Percentiles rank a stretch among this genome's conserved stretches.
phyloP scores from a whole-genome alignment of 306 rosid species.

The Acacia confusa region DNA sequence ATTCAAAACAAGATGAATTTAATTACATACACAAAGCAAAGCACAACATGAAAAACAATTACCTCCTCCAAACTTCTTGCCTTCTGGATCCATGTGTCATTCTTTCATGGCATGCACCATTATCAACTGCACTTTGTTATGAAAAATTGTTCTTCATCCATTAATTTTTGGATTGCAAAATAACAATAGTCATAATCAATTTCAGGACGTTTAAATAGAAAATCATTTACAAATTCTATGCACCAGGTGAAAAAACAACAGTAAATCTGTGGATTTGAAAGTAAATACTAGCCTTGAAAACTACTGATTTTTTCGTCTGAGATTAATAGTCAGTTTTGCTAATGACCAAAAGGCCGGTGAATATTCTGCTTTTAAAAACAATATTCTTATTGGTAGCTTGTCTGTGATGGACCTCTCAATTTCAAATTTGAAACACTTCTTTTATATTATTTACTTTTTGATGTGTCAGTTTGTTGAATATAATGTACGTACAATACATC shows the following conservation, averaged over 20 bases:
- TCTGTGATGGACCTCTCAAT: not conserved
- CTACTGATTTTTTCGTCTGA: slow-evolving; percentile 9
- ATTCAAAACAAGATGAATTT: not conserved
- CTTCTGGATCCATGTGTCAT: slow-evolving; percentile 77
- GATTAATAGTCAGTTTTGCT: not conserved
- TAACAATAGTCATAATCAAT: slow-evolving; percentile 18
- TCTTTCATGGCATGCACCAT: slow-evolving; percentile 41
- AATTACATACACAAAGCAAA: not conserved
- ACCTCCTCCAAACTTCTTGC: slow-evolving; percentile 87
- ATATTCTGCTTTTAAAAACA: not conserved
- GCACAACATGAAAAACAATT: slow-evolving; percentile 27
- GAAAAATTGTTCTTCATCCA: slow-evolving; percentile 22
- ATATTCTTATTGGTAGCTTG: not conserved
- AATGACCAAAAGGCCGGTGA: not conserved
- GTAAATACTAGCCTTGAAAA: not conserved
- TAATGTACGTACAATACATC: not conserved
- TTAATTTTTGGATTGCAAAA: slow-evolving; percentile 15
- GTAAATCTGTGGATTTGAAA: not conserved
- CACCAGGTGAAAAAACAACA: not conserved
- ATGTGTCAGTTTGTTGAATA: not conserved
- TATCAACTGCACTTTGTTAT: slow-evolving; percentile 48
- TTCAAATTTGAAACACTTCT: not conserved
- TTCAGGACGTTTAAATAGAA: slow-evolving; percentile 7
- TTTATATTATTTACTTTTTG: not conserved
- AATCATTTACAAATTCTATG: slow-evolving; percentile 2